Evolutionary conservation across 2,329 filamentous ascomycete genomes (phyloP).

Genomic region (Aspergillus sp.): DNA sequence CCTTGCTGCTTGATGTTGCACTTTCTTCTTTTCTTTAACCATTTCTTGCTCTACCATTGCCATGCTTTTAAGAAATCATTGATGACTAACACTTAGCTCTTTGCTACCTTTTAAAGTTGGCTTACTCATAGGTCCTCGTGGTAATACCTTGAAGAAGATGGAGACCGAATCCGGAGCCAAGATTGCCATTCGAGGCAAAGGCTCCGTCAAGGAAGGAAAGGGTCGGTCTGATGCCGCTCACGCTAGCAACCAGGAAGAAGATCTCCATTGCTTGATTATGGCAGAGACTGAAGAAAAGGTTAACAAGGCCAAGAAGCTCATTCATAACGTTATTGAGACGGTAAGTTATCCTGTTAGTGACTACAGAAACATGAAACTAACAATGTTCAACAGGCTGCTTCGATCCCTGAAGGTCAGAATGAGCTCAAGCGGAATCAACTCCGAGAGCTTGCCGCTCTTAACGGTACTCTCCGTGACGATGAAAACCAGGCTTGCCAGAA

Average conservation of each 20-base stretch:
- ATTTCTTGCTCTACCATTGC: slow-evolving; percentile 18
- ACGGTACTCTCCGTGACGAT: slow-evolving; percentile 97
- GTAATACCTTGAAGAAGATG: slow-evolving; percentile 99
- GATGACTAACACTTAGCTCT: slow-evolving; percentile 85
- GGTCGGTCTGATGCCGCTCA: slow-evolving; percentile 97
- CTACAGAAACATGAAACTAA: slow-evolving; percentile 21
- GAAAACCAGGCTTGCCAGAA: slow-evolving; percentile 99
- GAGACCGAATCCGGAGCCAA: slow-evolving; percentile 95
- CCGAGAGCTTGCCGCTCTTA: slow-evolving; percentile 92
- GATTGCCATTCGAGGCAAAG: slow-evolving; percentile 98
- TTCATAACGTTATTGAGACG: slow-evolving; percentile 98
- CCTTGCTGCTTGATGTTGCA: slow-evolving; percentile 31
- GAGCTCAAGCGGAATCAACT: slow-evolving; percentile 98
- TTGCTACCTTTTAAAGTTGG: slow-evolving; percentile 82
- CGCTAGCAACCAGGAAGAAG: slow-evolving; percentile 99
- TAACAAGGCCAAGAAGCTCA: slow-evolving; percentile 96
- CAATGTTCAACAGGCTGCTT: slow-evolving; percentile 67
- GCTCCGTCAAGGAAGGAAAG: slow-evolving; percentile 99
- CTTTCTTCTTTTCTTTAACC: slow-evolving; percentile 17
- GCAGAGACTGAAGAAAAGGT: slow-evolving; percentile 99
- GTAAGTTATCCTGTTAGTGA: slow-evolving; percentile 53
- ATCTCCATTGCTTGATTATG: slow-evolving; percentile 98
- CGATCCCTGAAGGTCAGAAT: slow-evolving; percentile 97
- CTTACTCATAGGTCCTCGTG: slow-evolving; percentile 99
- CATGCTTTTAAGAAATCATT: slow-evolving; percentile 35